Percentiles rank a stretch among this genome's conserved stretches.
Conservation (phyloP, 2,329 filamentous ascomycete genomes). For the Cladosporium sphaerospermum region DNA sequence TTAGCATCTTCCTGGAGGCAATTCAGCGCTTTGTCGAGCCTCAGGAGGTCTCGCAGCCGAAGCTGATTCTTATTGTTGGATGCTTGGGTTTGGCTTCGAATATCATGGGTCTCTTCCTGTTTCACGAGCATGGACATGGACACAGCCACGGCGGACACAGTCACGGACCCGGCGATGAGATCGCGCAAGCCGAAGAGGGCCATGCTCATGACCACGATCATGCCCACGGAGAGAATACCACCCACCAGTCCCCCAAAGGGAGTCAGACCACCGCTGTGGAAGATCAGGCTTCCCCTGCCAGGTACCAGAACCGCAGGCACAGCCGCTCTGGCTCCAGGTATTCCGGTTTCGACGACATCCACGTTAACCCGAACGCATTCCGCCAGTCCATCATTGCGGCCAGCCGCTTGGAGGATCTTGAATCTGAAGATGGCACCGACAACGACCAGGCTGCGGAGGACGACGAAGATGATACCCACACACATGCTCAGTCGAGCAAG, state of each 20-base stretch:
- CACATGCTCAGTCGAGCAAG: constrained; percentile 23
- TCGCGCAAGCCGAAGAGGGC: constrained; percentile 46
- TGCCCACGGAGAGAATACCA: constrained; percentile 49
- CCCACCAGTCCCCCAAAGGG: constrained; percentile 24
- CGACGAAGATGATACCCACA: constrained; percentile 27
- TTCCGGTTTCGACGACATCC: constrained; percentile 60
- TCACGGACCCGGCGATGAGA: constrained; percentile 38
- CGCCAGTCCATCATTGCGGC: constrained; percentile 87
- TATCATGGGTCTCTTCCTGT: constrained; percentile 77
- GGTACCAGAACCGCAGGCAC: constrained; percentile 52
- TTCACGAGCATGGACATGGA: constrained; percentile 87
- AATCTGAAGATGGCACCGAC: constrained; percentile 51
- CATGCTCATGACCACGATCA: constrained; percentile 49
- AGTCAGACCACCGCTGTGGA: constrained; percentile 26
- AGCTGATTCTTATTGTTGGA: constrained; percentile 84
- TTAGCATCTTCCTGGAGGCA: constrained; percentile 94
- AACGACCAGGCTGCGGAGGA: constrained; percentile 37
- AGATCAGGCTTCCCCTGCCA: constrained; percentile 29
- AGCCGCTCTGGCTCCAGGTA: constrained; percentile 55
- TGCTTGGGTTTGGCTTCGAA: constrained; percentile 82
- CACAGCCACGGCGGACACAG: constrained; percentile 54
- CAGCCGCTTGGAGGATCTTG: constrained; percentile 55
- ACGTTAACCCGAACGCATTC: constrained; percentile 84
- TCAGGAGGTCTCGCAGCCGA: constrained; percentile 76
- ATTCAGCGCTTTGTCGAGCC: constrained; percentile 88